Evolutionary conservation across 2,329 filamentous ascomycete species (phyloP).

Genomic region (Pleurostoma richardsiae): DNA sequence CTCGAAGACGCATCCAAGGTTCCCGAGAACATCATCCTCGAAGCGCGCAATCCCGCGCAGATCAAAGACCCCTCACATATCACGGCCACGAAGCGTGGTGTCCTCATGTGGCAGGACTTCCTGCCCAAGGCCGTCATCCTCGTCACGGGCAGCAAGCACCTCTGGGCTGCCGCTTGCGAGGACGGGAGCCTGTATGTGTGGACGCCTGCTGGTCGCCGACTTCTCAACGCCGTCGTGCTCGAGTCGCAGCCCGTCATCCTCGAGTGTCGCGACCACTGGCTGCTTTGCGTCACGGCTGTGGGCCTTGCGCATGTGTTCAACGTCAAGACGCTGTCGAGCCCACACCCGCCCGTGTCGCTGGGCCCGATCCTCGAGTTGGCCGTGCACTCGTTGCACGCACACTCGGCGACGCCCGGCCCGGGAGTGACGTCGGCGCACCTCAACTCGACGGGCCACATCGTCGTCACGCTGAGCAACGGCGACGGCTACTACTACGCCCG

Average conservation of each 20-base stretch:
- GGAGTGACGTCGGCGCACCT: conserved; percentile 87
- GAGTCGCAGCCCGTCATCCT: conserved; percentile 93
- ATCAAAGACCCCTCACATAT: conserved; percentile 80
- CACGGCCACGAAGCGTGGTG: conserved; percentile 73
- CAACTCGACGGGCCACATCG: conserved; percentile 78
- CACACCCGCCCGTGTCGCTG: conserved; percentile 85
- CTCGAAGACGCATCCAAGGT: conserved; percentile 58
- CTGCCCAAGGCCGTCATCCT: conserved; percentile 82
- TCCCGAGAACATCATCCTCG: conserved; percentile 71
- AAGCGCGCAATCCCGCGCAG: conserved; percentile 78
- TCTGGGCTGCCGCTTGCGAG: conserved; percentile 92
- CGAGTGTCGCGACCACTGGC: conserved; percentile 83
- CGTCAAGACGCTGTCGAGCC: conserved; percentile 72
- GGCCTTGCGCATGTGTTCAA: conserved; percentile 95
- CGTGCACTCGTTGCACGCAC: conserved; percentile 69
- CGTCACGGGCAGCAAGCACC: conserved; percentile 81
- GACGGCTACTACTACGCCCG: conserved; percentile 90
- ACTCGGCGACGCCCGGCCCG: conserved; percentile 70
- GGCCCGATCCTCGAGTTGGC: conserved; percentile 87
- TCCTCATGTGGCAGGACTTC: conserved; percentile 89
- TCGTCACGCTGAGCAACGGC: conserved; percentile 90
- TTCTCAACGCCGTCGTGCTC: conserved; percentile 78
- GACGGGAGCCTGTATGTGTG: conserved; percentile 87
- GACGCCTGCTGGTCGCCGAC: conserved; percentile 83
- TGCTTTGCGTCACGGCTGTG: conserved; percentile 82